Evolutionary conservation across 208 protist species (phyloP), one percentile per base, ranked within the genome.

Genomic region (Acanthamoeba castellanii): DNA sequence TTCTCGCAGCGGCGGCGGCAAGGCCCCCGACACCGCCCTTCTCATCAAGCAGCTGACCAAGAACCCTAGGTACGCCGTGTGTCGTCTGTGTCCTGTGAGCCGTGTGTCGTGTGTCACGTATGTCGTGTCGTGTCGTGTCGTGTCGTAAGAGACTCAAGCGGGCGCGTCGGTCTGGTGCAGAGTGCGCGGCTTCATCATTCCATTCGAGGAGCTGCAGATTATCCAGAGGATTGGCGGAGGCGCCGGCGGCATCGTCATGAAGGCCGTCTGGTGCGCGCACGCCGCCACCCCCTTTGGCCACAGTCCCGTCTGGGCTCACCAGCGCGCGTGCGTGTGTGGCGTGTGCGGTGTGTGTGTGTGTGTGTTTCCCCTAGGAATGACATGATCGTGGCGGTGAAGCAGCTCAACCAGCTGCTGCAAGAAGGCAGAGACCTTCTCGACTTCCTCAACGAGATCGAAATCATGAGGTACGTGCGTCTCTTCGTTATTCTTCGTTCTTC

Each of bases 381-480:
- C 47, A 93, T 52, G 47, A 61, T 93, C 3, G 88, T 93, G 37
- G 88, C 88, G 25, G 88, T 93, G 22, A 93, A 93, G 64, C 34
- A 93, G 45, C 50, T 93, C n/a, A 93, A 93, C n/a, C 57, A 93
- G 13, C 34, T 72, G 45, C 34, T 93, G 30, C 64, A 81, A 52
- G 88, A 93, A 7, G 66, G 88, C 20, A 8, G 88, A 9, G 88
- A 93, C 64, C 50, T 93, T 16, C 22, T 78, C 27, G 88, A 93
- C 47, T 93, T 93, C 45, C 32, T 72, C 20, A 93, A 78, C 42
- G 88, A 93, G 64, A 93, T 93, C 30, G 50, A 93, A 37, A 93
- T 93, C 42, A 90, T 90, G 84, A 89, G 81, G 81, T 89, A 57
- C 27, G 13, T 45, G 11, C 9, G 22, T 81, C 22, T 45, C 11